These are phyloP conservation scores for Chaetoscypha palmicola DNA, from an alignment of 2,329 filamentous ascomycete genomes.

Conservation along the genomic window DNA sequence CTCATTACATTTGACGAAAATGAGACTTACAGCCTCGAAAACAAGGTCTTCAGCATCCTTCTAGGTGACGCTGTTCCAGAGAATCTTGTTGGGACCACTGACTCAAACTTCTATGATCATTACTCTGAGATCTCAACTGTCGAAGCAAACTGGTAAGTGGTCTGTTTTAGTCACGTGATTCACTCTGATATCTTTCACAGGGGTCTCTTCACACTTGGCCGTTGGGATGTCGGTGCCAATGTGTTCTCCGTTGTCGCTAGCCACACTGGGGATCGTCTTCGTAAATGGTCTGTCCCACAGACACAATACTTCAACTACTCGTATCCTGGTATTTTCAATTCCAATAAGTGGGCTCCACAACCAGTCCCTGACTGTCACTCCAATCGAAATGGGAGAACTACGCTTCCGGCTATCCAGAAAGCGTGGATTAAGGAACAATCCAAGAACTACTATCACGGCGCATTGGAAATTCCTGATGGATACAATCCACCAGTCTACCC, in stretches of 20 bases:
- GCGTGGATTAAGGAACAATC: slow-evolving; percentile 23
- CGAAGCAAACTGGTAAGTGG: slow-evolving; percentile 56
- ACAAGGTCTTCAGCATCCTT: slow-evolving; percentile 64
- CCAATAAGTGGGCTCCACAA: slow-evolving; percentile 27
- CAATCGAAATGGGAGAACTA: slow-evolving; percentile 25
- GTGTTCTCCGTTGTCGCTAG: slow-evolving; percentile 56
- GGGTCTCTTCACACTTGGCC: slow-evolving; percentile 58
- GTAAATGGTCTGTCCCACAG: slow-evolving; percentile 29
- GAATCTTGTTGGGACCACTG: slow-evolving; percentile 58
- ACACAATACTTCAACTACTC: slow-evolving; percentile 39
- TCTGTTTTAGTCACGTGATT: too few relatives aligned
- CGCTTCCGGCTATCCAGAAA: slow-evolving; percentile 26
- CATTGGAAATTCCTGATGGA: slow-evolving; percentile 12
- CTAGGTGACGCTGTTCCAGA: slow-evolving; percentile 67
- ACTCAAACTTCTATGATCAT: slow-evolving; percentile 65
- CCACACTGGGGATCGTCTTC: slow-evolving; percentile 48
- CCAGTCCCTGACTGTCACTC: slow-evolving; percentile 31
- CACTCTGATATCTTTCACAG: too few relatives aligned
- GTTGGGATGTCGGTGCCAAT: slow-evolving; percentile 67
- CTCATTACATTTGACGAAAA: slow-evolving; percentile 77
- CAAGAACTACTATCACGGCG: slow-evolving; percentile 26
- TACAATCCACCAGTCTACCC: slow-evolving; percentile 11
- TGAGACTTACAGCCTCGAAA: slow-evolving; percentile 58
- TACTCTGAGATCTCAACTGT: slow-evolving; percentile 63
- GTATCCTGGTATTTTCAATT: slow-evolving; percentile 36